These are phyloP conservation scores for Phialophora macrospora DNA, from an alignment of 2,329 filamentous ascomycete species.

Conservation along the genomic window DNA sequence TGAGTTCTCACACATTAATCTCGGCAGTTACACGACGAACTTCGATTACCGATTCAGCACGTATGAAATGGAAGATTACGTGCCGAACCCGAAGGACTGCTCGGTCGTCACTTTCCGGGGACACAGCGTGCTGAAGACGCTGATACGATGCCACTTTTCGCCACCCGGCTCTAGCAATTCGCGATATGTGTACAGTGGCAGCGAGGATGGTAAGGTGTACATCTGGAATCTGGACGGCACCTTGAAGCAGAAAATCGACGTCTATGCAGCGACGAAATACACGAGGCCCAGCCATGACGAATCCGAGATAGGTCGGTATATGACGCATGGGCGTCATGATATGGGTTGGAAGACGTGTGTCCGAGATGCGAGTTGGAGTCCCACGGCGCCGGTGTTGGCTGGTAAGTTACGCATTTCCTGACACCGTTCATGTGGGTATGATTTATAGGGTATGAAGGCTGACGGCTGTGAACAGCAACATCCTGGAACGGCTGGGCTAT, in stretches of 20 bases:
- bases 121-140: conserved; percentile 83
- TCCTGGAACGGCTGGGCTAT: conserved; percentile 80
- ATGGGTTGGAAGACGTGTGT: conserved; percentile 76
- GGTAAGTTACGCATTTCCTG: conserved; percentile 50
- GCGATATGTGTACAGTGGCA: conserved; percentile 90
- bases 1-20: conserved; percentile 56
- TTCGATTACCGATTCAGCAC: conserved; percentile 67
- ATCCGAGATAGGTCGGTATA: conserved; percentile 56
- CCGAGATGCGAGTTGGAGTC: conserved; percentile 89
- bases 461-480: conserved; percentile 62
- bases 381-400: conserved; percentile 77
- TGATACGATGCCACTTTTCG: conserved; percentile 95
- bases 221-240: conserved; percentile 95
- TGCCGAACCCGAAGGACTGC: conserved; percentile 80
- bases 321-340: conserved; percentile 47
- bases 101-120: conserved; percentile 92
- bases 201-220: conserved; percentile 85
- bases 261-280: conserved; percentile 70
- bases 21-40: conserved; percentile 59
- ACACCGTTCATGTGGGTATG: not conserved
- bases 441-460: not conserved
- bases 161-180: conserved; percentile 84
- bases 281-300: conserved; percentile 56
- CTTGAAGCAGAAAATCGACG: conserved; percentile 75
- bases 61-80: conserved; percentile 57